Conservation (phyloP, 176 grass and related monocot genomes). For the Aegilops umbellulata region DNA sequence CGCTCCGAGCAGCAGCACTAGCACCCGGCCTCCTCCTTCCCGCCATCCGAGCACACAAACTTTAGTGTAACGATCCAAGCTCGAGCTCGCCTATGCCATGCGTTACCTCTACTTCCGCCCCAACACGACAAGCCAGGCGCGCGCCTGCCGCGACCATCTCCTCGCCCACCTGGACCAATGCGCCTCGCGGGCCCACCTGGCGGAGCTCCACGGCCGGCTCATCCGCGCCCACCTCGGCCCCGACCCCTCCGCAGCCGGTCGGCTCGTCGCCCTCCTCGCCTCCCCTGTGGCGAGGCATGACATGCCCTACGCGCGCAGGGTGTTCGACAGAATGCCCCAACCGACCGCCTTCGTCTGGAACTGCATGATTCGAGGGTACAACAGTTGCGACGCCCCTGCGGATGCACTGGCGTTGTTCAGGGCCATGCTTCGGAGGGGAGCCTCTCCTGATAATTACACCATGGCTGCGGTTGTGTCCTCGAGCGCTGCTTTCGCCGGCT, state of each 20-base stretch:
- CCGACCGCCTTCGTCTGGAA: slow-evolving; percentile 69
- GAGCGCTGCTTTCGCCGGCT: slow-evolving; percentile 20
- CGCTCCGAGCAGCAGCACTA: neutral
- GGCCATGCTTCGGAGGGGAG: slow-evolving; percentile 32
- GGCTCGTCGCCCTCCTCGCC: slow-evolving; percentile 54
- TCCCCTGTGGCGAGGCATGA: slow-evolving; percentile 15
- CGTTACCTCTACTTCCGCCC: slow-evolving; percentile 78
- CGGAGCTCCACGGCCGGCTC: slow-evolving; percentile 60
- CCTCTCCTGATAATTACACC: slow-evolving; percentile 58
- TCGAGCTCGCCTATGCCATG: slow-evolving; percentile 35
- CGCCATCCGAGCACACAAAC: neutral
- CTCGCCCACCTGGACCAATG: slow-evolving; percentile 49
- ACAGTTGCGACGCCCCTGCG: slow-evolving; percentile 30
- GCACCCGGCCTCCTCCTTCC: neutral
- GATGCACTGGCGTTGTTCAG: slow-evolving; percentile 52
- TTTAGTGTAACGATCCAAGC: neutral
- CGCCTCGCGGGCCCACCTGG: slow-evolving; percentile 38
- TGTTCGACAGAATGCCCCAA: slow-evolving; percentile 56
- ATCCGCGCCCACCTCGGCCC: slow-evolving; percentile 46
- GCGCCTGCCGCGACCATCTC: slow-evolving; percentile 18
- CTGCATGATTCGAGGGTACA: slow-evolving; percentile 68
- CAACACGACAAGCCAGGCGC: slow-evolving; percentile 26
- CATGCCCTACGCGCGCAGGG: slow-evolving; percentile 48
- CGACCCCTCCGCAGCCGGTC: slow-evolving; percentile 37
- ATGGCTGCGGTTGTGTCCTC: slow-evolving; percentile 48